These are phyloP conservation scores for Polyporus arcularius DNA, from an alignment of 768 basidiomycete genomes.

Conservation along the genomic window DNA sequence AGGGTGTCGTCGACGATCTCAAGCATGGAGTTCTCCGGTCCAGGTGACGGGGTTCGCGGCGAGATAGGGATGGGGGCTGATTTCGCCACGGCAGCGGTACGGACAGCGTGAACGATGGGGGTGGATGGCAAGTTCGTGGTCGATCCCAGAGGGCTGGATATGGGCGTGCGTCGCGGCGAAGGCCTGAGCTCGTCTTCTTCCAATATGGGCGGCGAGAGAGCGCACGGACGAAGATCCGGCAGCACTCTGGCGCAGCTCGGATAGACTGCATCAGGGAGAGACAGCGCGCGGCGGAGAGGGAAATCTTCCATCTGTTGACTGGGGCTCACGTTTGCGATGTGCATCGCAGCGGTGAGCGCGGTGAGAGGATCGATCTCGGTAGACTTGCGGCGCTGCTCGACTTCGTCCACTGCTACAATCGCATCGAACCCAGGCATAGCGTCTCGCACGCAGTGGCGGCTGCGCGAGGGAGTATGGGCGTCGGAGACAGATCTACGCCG, in stretches of 20 bases:
- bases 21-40: not conserved
- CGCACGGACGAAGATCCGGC: constrained; percentile 1
- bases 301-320: constrained; percentile 2
- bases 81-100: not conserved
- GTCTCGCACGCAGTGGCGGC: constrained; percentile 23
- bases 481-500: constrained; percentile 43
- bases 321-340: not conserved
- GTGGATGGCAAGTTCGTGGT: constrained; percentile 6
- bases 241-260: constrained; percentile 1
- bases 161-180: constrained; percentile 20
- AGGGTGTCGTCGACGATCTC: not conserved
- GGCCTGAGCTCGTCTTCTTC: constrained; percentile 35
- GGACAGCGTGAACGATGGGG: not conserved
- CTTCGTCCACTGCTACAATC: constrained; percentile 61
- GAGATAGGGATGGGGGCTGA: not conserved
- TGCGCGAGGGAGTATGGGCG: constrained; percentile 10
- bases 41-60: not conserved
- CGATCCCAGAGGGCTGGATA: constrained; percentile 9
- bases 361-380: constrained; percentile 12
- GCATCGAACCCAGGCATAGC: constrained; percentile 24
- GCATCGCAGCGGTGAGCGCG: constrained; percentile 2
- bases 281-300: constrained; percentile 14
- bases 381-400: constrained; percentile 57
- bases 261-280: constrained; percentile 7
- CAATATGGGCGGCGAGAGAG: constrained; percentile 9